Percentiles rank a stretch among this genome's conserved stretches.
phyloP scores from a whole-genome alignment of 176 grass and related monocot species.

The Bolboschoenus planiculmis region DNA sequence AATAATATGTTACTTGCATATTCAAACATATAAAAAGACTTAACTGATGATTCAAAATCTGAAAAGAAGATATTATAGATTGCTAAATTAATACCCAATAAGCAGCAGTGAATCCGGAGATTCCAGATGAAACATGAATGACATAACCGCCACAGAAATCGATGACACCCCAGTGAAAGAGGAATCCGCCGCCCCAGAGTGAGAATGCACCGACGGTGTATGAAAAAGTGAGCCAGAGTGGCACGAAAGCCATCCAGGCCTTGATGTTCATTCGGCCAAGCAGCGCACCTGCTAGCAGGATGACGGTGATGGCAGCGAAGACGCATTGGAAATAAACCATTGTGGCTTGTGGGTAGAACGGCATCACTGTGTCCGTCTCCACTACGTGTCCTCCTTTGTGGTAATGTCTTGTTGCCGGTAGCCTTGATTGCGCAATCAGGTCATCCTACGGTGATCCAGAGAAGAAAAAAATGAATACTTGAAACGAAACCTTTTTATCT shows the following conservation, averaged over 20 bases:
- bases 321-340: constrained; percentile 72
- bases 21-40: neutral
- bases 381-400: constrained; percentile 7
- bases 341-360: constrained; percentile 40
- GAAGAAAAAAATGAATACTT: neutral
- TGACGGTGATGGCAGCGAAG: constrained; percentile 58
- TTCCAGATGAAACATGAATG: constrained; percentile 57
- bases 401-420: constrained; percentile 53
- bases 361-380: constrained; percentile 29
- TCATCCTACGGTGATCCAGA: neutral
- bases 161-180: constrained; percentile 66
- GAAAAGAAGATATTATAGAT: neutral
- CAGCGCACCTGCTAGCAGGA: constrained; percentile 42
- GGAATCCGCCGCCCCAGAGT: constrained; percentile 66
- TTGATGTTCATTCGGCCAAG: constrained; percentile 63
- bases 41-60: neutral
- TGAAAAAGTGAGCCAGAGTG: constrained; percentile 81
- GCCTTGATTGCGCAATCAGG: constrained; percentile 27
- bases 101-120: constrained; percentile 47
- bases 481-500: neutral
- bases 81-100: constrained; percentile 46
- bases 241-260: constrained; percentile 74
- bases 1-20: neutral
- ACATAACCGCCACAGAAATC: constrained; percentile 76
- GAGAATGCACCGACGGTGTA: constrained; percentile 84